Conservation (phyloP, 495 filamentous ascomycete species). For the Glonium stellatum region DNA sequence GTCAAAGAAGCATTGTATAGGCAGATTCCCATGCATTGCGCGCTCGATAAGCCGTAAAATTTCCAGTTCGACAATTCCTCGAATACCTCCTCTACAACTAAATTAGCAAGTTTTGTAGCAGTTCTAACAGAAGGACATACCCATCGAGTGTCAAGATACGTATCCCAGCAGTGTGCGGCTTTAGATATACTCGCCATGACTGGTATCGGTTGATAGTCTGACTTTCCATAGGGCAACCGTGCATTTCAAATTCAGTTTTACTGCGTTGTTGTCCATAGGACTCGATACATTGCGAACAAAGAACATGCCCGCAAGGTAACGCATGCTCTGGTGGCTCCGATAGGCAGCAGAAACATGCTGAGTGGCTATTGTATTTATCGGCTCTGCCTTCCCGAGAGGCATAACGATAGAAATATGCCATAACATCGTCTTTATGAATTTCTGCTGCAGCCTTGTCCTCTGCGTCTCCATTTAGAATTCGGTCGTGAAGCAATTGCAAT, state of each 20-base stretch:
- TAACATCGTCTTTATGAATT: slow-evolving; percentile 3
- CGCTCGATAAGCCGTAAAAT: neutral
- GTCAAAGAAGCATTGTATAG: slow-evolving; percentile 1
- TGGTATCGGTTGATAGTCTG: neutral
- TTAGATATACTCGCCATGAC: neutral
- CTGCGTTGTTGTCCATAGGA: neutral
- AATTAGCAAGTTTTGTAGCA: neutral
- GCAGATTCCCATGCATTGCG: neutral
- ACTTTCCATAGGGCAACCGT: slow-evolving; percentile 3
- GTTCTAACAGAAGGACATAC: neutral
- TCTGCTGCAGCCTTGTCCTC: neutral
- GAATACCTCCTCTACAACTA: neutral
- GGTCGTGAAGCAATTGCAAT: too few relatives aligned
- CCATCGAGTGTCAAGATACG: slow-evolving; percentile 1
- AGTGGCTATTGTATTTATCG: slow-evolving; percentile 1
- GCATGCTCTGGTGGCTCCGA: slow-evolving; percentile 1
- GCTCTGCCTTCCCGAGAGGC: neutral
- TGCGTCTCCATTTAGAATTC: neutral
- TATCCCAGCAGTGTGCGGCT: neutral
- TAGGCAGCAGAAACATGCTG: slow-evolving; percentile 1
- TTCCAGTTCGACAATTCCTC: neutral
- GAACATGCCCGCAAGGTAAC: slow-evolving; percentile 3
- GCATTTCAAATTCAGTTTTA: neutral
- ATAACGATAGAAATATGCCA: neutral
- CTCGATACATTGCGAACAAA: neutral